Percentiles rank a stretch among this genome's conserved stretches.
Conservation (phyloP, 192 early-diverging fungal genomes). For the Mortierella hygrophila region DNA sequence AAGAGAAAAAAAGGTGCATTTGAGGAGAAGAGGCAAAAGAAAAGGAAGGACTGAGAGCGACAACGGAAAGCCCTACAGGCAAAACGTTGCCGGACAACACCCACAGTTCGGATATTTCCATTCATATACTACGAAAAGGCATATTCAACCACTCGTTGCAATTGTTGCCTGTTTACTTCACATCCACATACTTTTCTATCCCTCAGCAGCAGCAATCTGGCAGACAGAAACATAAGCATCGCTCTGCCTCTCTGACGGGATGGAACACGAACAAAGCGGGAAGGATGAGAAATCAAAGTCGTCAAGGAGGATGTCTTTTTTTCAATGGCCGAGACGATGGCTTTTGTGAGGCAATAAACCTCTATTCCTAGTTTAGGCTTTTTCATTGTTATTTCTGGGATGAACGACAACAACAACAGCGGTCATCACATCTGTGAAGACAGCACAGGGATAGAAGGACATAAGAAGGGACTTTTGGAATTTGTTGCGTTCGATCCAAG, state of each 20-base stretch:
- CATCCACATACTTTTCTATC: background rate
- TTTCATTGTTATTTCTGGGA: background rate
- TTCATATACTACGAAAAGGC: too few relatives aligned
- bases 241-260: background rate
- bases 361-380: background rate
- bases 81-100: background rate
- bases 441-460: background rate
- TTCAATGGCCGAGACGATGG: background rate
- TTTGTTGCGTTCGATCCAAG: background rate
- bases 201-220: background rate
- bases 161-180: background rate
- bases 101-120: background rate
- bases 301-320: background rate
- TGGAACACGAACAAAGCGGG: background rate
- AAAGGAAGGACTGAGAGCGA: background rate
- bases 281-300: background rate
- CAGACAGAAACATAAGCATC: background rate
- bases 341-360: background rate
- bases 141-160: background rate
- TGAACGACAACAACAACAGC: too few relatives aligned
- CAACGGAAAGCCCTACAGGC: background rate
- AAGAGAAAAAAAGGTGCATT: slow-evolving; percentile 8
- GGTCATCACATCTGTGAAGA: too few relatives aligned
- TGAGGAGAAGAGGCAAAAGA: background rate
- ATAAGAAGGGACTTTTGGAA: background rate